Evolutionary conservation across 2,329 filamentous ascomycete genomes (phyloP), one percentile per base, ranked within the genome.

Genomic region (Botrytis medusae): DNA sequence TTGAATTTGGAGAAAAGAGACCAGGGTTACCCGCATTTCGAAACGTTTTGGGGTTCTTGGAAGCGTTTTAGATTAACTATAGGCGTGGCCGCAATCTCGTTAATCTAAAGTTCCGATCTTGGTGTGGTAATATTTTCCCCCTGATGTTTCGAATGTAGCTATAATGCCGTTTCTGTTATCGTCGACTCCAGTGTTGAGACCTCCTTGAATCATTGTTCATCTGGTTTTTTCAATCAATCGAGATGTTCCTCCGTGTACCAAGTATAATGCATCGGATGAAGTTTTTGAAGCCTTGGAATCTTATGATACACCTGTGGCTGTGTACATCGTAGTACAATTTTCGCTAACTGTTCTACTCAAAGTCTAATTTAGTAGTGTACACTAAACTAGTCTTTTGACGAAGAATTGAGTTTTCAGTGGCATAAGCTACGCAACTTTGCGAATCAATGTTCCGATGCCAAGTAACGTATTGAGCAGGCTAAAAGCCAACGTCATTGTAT

Each of bases 21-120:
- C 40, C 40, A 20, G 46, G 34, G 4, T 20, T 68, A 54, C 25
- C 46, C 46, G 25, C 22, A 29, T 54, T 42, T 57, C 46, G 64
- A 67, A 67, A 54, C 64, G 44, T 54, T 51, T 40, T 51, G 34
- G 25, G 42, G 10, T 29, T 42, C 48, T 29, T 40, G 54, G 32
- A 12, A 20, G 42, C 40, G 69, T 71, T n/a, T 71, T 34, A 18
- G 44, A 64, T 71, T 64, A 32, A 64, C 59, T 40, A 34, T 32
- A 57, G 48, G 34, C 25, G 16, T 51, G 9, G 32, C 12, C 44
- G 32, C 40, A 37, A 67, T 67, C 32, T 51, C 46, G 44, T 51
- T n/a, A 12, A 51, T 51, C 14, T 51, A n/a, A 51, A 37, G 22
- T 37, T 63, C 60, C 37, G 37, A 63, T 29, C 37, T 29, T 7